A percentile compares a stretch with the other conserved stretches of the same genome.
phyloP scores from a whole-genome alignment of 495 filamentous ascomycete genomes.

The Penicillium subrubescens region DNA sequence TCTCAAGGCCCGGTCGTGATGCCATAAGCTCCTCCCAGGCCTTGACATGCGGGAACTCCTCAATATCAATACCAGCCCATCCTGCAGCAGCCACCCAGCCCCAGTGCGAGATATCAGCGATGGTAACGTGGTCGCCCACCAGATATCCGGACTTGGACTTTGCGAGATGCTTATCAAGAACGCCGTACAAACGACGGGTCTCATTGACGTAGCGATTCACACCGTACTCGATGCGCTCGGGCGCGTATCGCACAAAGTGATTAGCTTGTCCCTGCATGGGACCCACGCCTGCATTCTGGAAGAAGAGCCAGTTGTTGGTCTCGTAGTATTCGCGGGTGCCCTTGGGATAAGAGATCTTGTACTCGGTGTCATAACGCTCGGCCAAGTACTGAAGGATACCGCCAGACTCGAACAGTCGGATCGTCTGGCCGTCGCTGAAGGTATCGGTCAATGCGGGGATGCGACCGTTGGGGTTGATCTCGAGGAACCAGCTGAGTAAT shows the following conservation, averaged over 20 bases:
- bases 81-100: constrained; percentile 68
- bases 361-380: constrained; percentile 75
- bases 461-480: constrained; percentile 92
- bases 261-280: constrained; percentile 95
- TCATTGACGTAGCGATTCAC: constrained; percentile 83
- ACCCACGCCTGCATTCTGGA: constrained; percentile 75
- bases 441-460: constrained; percentile 90
- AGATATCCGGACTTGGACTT: constrained; percentile 67
- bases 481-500: constrained; percentile 69
- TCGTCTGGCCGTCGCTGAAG: constrained; percentile 68
- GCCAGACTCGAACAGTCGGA: constrained; percentile 81
- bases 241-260: constrained; percentile 86
- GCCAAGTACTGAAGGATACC: constrained; percentile 86
- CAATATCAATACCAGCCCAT: constrained; percentile 74
- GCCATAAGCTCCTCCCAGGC: constrained; percentile 74
- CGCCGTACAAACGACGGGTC: constrained; percentile 75
- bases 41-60: constrained; percentile 76
- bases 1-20: constrained; percentile 68
- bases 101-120: constrained; percentile 83
- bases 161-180: constrained; percentile 73
- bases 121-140: constrained; percentile 77
- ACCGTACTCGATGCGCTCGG: constrained; percentile 84
- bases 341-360: constrained; percentile 80
- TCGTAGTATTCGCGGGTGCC: constrained; percentile 78
- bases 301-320: constrained; percentile 76